Conservation (phyloP, 805 yeast genomes). For the Candida railenensis region DNA sequence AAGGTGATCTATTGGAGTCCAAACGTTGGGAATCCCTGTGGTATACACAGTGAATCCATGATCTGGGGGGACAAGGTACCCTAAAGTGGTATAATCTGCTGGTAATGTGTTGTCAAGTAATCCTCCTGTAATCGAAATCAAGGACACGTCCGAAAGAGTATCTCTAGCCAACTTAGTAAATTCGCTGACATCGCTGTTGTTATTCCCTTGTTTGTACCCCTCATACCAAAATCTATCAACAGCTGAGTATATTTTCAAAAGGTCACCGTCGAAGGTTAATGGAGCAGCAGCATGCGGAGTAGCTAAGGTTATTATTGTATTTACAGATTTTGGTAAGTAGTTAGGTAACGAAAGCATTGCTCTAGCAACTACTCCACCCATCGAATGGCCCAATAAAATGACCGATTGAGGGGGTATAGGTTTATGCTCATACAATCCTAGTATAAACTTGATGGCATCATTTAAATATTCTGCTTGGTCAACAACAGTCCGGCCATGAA, state of each 20-base stretch:
- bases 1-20: constrained; percentile 93
- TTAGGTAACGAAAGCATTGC: constrained; percentile 79
- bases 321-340: constrained; percentile 68
- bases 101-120: constrained; percentile 74
- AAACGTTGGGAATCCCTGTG: constrained; percentile 83
- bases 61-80: constrained; percentile 65
- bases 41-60: constrained; percentile 84
- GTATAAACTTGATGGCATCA: constrained; percentile 78
- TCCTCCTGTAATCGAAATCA: constrained; percentile 91
- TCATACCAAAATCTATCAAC: constrained; percentile 80
- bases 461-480: constrained; percentile 93
- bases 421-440: constrained; percentile 57
- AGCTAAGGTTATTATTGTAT: constrained; percentile 80
- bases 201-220: constrained; percentile 40
- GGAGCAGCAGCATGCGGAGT: constrained; percentile 95
- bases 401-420: constrained; percentile 62
- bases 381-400: constrained; percentile 83
- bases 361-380: constrained; percentile 96
- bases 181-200: constrained; percentile 15
- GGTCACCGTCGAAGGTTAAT: constrained; percentile 87
- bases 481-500: constrained; percentile 88
- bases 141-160: constrained; percentile 56
- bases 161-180: constrained; percentile 35
- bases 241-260: constrained; percentile 68
- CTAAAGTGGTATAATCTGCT: constrained; percentile 82